Evolutionary conservation across 2,329 filamentous ascomycete species (phyloP).

Genomic region (Trichoderma endophyticum): DNA sequence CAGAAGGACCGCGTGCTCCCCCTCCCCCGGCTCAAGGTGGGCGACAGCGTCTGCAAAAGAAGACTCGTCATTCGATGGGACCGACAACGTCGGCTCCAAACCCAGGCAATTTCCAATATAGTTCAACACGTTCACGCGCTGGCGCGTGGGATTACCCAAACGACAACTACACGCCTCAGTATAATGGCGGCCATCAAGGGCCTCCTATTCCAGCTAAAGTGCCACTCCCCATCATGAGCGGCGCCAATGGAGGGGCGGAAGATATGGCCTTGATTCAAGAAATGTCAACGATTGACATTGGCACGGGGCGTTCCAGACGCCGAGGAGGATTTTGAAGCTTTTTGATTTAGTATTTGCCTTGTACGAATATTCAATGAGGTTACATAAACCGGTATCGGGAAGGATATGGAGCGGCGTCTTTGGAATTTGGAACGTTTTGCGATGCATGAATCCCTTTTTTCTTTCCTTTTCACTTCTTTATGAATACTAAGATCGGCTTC

Average conservation of each 20-base stretch:
- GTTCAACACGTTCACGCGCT: constrained; percentile 39
- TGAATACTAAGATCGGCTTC: not conserved
- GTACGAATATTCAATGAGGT: constrained; percentile 19
- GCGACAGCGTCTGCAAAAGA: constrained; percentile 65
- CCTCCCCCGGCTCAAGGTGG: constrained; percentile 33
- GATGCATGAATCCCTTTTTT: not conserved
- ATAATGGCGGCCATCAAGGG: constrained; percentile 32
- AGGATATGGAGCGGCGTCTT: constrained; percentile 1
- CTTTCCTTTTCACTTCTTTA: not conserved
- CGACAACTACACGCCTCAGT: constrained; percentile 49
- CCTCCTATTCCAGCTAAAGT: constrained; percentile 71
- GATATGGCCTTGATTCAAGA: constrained; percentile 66
- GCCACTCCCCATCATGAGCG: constrained; percentile 52
- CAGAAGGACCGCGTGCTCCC: constrained; percentile 33
- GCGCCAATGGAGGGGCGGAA: constrained; percentile 41
- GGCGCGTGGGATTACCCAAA: constrained; percentile 52
- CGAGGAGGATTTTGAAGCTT: constrained; percentile 42
- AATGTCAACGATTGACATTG: constrained; percentile 65
- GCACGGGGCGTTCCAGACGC: constrained; percentile 55
- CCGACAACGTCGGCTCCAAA: constrained; percentile 39
- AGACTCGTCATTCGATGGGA: constrained; percentile 43
- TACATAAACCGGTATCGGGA: constrained; percentile 3
- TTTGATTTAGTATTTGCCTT: not conserved
- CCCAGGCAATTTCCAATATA: constrained; percentile 48
- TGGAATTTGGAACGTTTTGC: constrained; percentile 4